phyloP scores from a whole-genome alignment of 306 rosid genomes.

The Casuarina cunninghamiana region DNA sequence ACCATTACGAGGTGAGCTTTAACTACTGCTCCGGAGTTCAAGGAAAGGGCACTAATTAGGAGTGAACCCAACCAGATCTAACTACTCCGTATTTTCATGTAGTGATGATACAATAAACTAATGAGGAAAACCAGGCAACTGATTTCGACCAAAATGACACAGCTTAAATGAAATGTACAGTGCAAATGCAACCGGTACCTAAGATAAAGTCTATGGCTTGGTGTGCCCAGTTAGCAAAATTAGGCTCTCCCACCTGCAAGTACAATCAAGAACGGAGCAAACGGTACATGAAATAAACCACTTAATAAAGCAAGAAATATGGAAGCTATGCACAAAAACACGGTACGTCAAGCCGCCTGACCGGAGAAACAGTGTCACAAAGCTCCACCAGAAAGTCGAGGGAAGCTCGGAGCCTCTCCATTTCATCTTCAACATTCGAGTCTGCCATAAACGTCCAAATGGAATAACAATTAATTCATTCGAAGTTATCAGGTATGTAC shows the following conservation, averaged over 20 bases:
- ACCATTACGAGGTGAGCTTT: not conserved
- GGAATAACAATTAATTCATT: not conserved
- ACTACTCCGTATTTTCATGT: not conserved
- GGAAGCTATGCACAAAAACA: not conserved
- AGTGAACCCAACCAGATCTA: not conserved
- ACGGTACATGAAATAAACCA: conserved; percentile 2
- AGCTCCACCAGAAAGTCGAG: conserved; percentile 89
- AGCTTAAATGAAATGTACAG: not conserved
- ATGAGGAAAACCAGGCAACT: not conserved
- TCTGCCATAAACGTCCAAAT: conserved; percentile 36
- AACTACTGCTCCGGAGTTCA: not conserved
- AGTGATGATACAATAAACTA: not conserved
- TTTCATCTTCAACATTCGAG: conserved; percentile 56
- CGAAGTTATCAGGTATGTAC: conserved; percentile 10
- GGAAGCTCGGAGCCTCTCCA: conserved; percentile 73
- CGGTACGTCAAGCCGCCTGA: conserved; percentile 31
- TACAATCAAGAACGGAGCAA: not conserved
- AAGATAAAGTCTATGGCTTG: conserved; percentile 88
- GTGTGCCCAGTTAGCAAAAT: conserved; percentile 71
- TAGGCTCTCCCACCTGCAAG: conserved; percentile 61
- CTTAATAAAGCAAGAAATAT: not conserved
- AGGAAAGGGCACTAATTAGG: not conserved
- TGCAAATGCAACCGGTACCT: conserved; percentile 42
- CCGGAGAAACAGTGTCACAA: conserved; percentile 63
- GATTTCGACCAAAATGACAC: not conserved